A percentile compares a stretch with the other conserved stretches of the same genome.
Conservation (phyloP, 2,329 filamentous ascomycete species). For the Salinomyces thailandicus region DNA sequence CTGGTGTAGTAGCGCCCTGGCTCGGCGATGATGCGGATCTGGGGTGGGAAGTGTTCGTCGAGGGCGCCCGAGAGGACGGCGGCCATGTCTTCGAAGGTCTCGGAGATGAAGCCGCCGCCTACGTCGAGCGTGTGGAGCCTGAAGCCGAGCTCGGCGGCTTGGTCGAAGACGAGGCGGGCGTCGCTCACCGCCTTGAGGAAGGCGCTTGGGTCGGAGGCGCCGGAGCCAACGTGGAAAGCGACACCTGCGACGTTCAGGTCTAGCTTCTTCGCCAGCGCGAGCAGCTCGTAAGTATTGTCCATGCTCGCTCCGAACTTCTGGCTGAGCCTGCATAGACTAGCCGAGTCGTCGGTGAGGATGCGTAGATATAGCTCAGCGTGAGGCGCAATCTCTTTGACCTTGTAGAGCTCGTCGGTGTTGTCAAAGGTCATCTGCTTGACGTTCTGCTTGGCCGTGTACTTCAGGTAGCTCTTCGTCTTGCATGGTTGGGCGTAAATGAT, state of each 20-base stretch:
- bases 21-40: conserved; percentile 83
- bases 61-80: conserved; percentile 66
- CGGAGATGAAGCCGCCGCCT: conserved; percentile 82
- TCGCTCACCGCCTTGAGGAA: conserved; percentile 88
- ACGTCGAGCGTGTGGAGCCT: conserved; percentile 82
- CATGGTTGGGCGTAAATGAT: conserved; percentile 99
- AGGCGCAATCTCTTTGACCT: conserved; percentile 87
- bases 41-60: conserved; percentile 76
- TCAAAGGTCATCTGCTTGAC: conserved; percentile 99
- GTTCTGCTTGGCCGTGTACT: conserved; percentile 70
- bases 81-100: conserved; percentile 88
- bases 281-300: conserved; percentile 65
- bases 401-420: conserved; percentile 95
- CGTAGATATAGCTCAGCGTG: conserved; percentile 85
- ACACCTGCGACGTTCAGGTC: conserved; percentile 88
- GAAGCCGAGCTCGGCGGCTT: conserved; percentile 66
- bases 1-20: conserved; percentile 95
- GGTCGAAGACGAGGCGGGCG: conserved; percentile 78
- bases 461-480: conserved; percentile 98
- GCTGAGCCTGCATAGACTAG: conserved; percentile 86
- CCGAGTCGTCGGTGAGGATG: conserved; percentile 92
- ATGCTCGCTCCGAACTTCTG: conserved; percentile 93
- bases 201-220: conserved; percentile 82
- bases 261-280: conserved; percentile 69
- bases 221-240: conserved; percentile 95